These are phyloP conservation scores for Plasmopara muralis DNA, from an alignment of 352 stramenopile genomes.

Conservation along the genomic window DNA sequence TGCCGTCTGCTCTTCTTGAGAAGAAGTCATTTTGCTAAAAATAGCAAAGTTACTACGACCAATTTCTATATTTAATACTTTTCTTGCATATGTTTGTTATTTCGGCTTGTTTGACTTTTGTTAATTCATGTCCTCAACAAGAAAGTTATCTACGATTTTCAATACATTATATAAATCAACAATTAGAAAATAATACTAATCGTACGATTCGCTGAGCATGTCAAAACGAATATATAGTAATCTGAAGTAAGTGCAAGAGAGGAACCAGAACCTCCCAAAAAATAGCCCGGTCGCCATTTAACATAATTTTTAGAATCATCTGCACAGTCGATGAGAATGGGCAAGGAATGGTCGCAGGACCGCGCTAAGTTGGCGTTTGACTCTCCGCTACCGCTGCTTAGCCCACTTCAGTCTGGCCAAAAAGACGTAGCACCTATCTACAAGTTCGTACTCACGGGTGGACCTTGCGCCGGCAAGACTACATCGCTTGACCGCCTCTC, in stretches of 20 bases:
- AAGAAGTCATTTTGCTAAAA: conserved; percentile 7
- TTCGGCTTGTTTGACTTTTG: too few relatives aligned
- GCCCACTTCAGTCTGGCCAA: conserved; percentile 56
- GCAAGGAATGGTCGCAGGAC: conserved; percentile 55
- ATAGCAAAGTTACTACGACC: background rate
- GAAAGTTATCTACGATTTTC: too few relatives aligned
- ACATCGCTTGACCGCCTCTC: conserved; percentile 89
- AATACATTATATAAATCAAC: too few relatives aligned
- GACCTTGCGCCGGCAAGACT: conserved; percentile 93
- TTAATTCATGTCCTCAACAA: too few relatives aligned
- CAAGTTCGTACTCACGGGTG: conserved; percentile 92
- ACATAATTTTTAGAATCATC: background rate
- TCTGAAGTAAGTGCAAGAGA: too few relatives aligned
- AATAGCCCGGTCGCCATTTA: too few relatives aligned
- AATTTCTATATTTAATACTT: too few relatives aligned
- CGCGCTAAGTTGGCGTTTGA: conserved; percentile 26
- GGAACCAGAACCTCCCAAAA: too few relatives aligned
- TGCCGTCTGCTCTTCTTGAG: conserved; percentile 28
- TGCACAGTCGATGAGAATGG: conserved; percentile 23
- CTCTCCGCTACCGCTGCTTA: conserved; percentile 52
- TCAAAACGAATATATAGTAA: too few relatives aligned
- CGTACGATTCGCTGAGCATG: too few relatives aligned
- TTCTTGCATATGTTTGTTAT: too few relatives aligned
- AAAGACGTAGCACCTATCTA: conserved; percentile 79
- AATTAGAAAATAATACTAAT: too few relatives aligned